Evolutionary conservation across 345 rosid genomes (phyloP), one percentile per base, ranked within the genome.

Genomic region (Hypericum androsaemum): DNA sequence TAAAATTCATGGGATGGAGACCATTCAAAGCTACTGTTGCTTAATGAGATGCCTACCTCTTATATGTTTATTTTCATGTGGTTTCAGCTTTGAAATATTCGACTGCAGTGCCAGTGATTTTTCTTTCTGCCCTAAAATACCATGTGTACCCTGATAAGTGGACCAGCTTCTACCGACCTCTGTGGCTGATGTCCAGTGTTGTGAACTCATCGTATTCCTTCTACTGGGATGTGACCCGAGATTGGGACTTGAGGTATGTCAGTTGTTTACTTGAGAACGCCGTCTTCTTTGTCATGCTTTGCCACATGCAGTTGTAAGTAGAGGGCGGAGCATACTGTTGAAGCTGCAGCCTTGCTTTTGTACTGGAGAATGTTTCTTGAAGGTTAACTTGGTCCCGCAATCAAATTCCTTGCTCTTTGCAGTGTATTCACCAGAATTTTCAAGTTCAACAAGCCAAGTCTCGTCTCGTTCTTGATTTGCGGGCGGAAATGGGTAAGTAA

Each of bases 211-310:
- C 76, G 37, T 92, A 81, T 71, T 94, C 99, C 5, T 94, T 85
- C 78, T 88, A 83, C 67, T 94, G 99, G 99, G 97, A 94, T 56
- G 66, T 94, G 28, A 77, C 84, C 52, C 72, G 97, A 12, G 99
- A 94, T 64, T 94, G 97, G 99, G 97, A 88, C 74, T 65, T 88
- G 70, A 83, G 99, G 97, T 88, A 76, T 41, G 74, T 16, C 36
- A 22, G 8, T 32, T 40, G 51, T 50, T 39, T 49, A n/a, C 12
- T 22, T 32, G 14, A 49, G 40, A 40, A 40, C 46, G 12, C 7
- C 41, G 39, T 38, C 39, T 6, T 50, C 46, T 55, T 14, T 0
- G 41, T 10, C 12, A 1, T 55, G 7, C 39, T 12, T 10, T 13
- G 8, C 6, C 50, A 38, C 37, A 7, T 41, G 9, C 39, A 41